A percentile compares a stretch with the other conserved stretches of the same genome.
Conservation (phyloP, 129 eudicot species). For the Arctium minus region DNA sequence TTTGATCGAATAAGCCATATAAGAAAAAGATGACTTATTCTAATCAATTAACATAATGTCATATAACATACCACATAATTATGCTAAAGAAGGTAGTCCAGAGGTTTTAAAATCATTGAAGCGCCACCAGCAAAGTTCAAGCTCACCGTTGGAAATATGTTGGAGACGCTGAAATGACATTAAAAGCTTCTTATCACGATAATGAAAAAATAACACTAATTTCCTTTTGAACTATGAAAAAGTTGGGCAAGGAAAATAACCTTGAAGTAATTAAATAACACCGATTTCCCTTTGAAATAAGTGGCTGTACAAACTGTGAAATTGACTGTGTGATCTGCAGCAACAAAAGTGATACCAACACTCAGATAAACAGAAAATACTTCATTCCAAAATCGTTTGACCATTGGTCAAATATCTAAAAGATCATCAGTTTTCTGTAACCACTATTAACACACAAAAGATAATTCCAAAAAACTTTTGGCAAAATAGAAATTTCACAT, state of each 20-base stretch:
- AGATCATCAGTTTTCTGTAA: not conserved
- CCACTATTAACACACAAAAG: not conserved
- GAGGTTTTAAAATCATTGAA: slow-evolving; percentile 69
- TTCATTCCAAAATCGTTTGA: not conserved
- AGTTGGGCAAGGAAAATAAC: slow-evolving; percentile 26
- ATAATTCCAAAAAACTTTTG: not conserved
- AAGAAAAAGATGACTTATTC: not conserved
- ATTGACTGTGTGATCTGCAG: slow-evolving; percentile 67
- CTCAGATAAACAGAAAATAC: slow-evolving; percentile 4
- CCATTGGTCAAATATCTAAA: slow-evolving; percentile 2
- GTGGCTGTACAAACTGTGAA: slow-evolving; percentile 60
- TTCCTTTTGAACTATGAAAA: not conserved
- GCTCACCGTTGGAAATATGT: slow-evolving; percentile 68
- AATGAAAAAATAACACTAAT: not conserved
- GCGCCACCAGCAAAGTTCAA: slow-evolving; percentile 93
- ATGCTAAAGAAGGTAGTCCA: slow-evolving; percentile 91
- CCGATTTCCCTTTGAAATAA: slow-evolving; percentile 64
- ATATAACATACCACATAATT: slow-evolving; percentile 58
- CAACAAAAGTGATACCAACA: not conserved
- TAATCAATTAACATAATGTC: not conserved
- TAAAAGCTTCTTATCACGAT: not conserved
- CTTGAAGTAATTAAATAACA: slow-evolving; percentile 76
- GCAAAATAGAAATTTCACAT: not conserved
- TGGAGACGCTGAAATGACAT: slow-evolving; percentile 48
- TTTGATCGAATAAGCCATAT: not conserved